Conservation (phyloP, 129 eudicot genomes). For the Glebionis coronaria region DNA sequence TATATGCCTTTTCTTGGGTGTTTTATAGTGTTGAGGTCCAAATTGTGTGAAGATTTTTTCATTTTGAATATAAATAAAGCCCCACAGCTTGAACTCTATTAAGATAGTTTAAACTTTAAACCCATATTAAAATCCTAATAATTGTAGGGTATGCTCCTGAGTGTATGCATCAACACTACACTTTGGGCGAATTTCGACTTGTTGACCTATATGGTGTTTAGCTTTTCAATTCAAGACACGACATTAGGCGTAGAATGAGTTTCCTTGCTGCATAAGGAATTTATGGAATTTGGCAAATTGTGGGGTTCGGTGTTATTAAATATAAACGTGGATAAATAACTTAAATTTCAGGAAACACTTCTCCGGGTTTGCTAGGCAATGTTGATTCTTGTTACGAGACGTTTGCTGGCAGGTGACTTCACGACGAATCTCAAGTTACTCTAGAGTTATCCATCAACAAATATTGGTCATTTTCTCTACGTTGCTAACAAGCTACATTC, state of each 20-base stretch:
- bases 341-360: conserved; percentile 75
- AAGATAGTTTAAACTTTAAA: background rate
- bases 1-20: background rate
- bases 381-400: conserved; percentile 82
- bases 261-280: background rate
- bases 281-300: background rate
- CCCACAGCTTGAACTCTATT: background rate
- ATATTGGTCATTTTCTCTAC: conserved; percentile 83
- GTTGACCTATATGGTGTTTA: background rate
- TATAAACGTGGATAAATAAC: background rate
- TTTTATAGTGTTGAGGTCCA: background rate
- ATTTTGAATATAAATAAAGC: too few species aligned
- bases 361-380: conserved; percentile 94
- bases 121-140: too few species aligned
- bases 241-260: background rate
- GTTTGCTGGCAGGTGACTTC: conserved; percentile 97
- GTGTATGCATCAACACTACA: too few species aligned
- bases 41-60: background rate
- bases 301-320: background rate
- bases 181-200: too few species aligned
- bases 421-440: conserved; percentile 94
- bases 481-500: conserved; percentile 84
- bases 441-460: conserved; percentile 84
- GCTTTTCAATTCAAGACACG: background rate
- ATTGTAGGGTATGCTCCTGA: too few species aligned